Conservation (phyloP, 192 early-diverging fungal genomes). For the Umbelopsis sp. region DNA sequence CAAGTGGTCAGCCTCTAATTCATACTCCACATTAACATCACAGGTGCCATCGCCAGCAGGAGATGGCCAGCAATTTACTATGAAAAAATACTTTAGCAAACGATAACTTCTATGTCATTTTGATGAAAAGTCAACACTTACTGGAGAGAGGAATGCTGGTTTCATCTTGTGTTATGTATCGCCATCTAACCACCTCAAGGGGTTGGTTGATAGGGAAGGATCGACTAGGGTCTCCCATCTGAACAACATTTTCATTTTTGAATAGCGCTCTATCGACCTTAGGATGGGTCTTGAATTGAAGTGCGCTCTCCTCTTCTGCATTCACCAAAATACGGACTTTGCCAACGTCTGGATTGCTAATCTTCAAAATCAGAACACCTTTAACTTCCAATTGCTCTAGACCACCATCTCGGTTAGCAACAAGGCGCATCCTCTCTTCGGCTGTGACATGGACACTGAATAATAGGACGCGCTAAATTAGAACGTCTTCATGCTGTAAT, state of each 20-base stretch:
- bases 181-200: conserved; percentile 89
- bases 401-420: conserved; percentile 88
- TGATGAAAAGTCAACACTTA: conserved; percentile 33
- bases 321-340: conserved; percentile 66
- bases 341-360: conserved; percentile 66
- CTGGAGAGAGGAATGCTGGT: conserved; percentile 80
- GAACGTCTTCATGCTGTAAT: neutral
- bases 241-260: conserved; percentile 67
- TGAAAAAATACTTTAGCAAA: conserved; percentile 1
- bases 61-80: conserved; percentile 98
- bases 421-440: conserved; percentile 85
- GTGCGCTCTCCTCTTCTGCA: conserved; percentile 58
- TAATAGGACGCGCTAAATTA: neutral
- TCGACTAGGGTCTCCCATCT: conserved; percentile 77
- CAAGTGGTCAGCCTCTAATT: conserved; percentile 74
- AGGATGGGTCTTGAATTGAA: conserved; percentile 98
- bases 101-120: neutral
- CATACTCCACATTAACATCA: conserved; percentile 98
- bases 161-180: conserved; percentile 81
- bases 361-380: conserved; percentile 82
- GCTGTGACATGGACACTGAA: conserved; percentile 83
- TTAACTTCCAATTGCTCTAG: conserved; percentile 93
- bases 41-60: conserved; percentile 82
- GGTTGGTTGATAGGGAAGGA: conserved; percentile 87
- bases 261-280: conserved; percentile 94